Evolutionary conservation across 2,329 filamentous ascomycete genomes (phyloP), one percentile per base, ranked within the genome.

Genomic region (Fusarium nisikadoi): DNA sequence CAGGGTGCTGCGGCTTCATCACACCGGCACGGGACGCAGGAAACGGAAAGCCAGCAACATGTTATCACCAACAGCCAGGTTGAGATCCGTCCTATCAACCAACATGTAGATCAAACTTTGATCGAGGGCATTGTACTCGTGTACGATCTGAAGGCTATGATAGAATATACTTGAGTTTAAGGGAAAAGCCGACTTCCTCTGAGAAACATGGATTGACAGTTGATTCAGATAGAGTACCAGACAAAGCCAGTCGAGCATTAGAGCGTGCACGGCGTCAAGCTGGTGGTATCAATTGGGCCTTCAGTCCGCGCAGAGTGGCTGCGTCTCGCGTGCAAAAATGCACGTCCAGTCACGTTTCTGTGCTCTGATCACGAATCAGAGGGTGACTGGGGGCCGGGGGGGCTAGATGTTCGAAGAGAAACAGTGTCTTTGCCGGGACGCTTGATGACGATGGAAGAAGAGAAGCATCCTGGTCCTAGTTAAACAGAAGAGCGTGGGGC

Each of bases 1-100:
- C 63, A 56, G 43, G 65, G 64, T 56, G 43, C 64, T 73, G 70
- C 62, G 61, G 70, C 62, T 73, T 68, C 54, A 71, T 70, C 71
- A 74, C 64, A 75, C 70, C 61, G 64, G 68, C 62, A 68, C 72
- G 56, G 72, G 70, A 65, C 70, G 70, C 70, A 72, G 65, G 54
- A 64, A 68, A 39, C 56, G 67, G 57, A 57, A 62, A 61, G 61
- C 70, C 62, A 62, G 23, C 64, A 68, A 31, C 33, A 49, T 52
- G 36, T 39, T 42, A 46, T 52, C 59, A 67, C 64, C 31, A 62
- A 68, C 41, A 39, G 27, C 61, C 41, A 49, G 41, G 49, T 33
- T 56, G n/a, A 49, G 60, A 53, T 31, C 41, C 41, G 19, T 43
- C 64, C 42, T 27, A n/a, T 57, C 42, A 20, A 39, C 35, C 56